Percentiles rank a stretch among this genome's conserved stretches.
Evolutionary conservation across 2,329 filamentous ascomycete genomes (phyloP).

Genomic region (Ophidiomyces ophidiicola): DNA sequence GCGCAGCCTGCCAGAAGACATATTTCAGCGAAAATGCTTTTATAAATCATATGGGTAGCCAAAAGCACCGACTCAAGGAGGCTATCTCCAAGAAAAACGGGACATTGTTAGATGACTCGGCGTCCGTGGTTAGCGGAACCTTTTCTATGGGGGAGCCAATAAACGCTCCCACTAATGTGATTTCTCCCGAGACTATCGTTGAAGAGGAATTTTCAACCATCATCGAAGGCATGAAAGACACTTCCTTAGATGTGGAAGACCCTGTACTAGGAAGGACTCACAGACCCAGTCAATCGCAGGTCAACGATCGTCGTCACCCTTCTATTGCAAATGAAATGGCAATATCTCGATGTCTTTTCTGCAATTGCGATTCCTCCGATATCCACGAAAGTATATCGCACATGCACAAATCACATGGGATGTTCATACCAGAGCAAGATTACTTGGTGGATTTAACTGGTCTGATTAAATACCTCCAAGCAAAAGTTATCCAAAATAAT

Average conservation of each 20-base stretch:
- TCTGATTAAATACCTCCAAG: constrained; percentile 62
- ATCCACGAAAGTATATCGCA: constrained; percentile 67
- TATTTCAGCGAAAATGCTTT: constrained; percentile 97
- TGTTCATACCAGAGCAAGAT: constrained; percentile 84
- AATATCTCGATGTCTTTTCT: constrained; percentile 65
- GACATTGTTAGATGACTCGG: constrained; percentile 52
- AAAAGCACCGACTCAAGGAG: constrained; percentile 69
- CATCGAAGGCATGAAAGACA: constrained; percentile 61
- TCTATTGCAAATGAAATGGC: constrained; percentile 36
- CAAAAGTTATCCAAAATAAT: constrained; percentile 65
- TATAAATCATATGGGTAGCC: constrained; percentile 79
- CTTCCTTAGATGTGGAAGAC: constrained; percentile 44
- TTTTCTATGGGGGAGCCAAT: constrained; percentile 81
- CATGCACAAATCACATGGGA: constrained; percentile 86
- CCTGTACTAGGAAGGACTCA: constrained; percentile 30
- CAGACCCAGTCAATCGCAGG: constrained; percentile 31
- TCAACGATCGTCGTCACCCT: constrained; percentile 22
- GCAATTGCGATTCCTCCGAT: constrained; percentile 70
- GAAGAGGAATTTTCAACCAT: constrained; percentile 64
- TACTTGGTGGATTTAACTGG: constrained; percentile 76
- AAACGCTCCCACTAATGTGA: constrained; percentile 20
- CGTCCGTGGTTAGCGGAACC: constrained; percentile 67
- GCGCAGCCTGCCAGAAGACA: constrained; percentile 72
- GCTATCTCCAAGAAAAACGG: constrained; percentile 37
- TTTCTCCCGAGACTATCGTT: constrained; percentile 36